A percentile compares a stretch with the other conserved stretches of the same genome.
phyloP scores from a whole-genome alignment of 208 protist genomes.

The Acanthamoeba lenticulata region DNA sequence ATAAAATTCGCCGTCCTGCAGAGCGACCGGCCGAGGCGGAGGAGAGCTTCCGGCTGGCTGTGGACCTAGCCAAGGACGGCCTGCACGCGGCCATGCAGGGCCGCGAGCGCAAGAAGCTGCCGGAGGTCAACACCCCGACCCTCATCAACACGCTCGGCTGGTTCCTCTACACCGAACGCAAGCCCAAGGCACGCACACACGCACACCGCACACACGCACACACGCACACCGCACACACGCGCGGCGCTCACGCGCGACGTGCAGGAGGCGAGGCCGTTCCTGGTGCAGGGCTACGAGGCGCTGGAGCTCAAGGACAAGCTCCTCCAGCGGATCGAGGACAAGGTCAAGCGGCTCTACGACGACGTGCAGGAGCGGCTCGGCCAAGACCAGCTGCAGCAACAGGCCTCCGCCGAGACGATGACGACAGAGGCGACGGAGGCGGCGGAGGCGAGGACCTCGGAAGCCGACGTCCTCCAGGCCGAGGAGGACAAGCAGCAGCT shows the following conservation, averaged over 20 bases:
- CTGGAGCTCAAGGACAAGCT: not conserved
- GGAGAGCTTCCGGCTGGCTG: conserved; percentile 20
- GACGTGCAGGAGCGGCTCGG: not conserved
- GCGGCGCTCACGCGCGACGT: not conserved
- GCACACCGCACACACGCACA: no score
- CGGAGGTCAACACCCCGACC: not conserved
- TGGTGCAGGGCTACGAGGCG: not conserved
- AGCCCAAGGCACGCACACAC: not conserved
- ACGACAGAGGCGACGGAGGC: not conserved
- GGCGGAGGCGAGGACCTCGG: no score
- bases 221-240: no score
- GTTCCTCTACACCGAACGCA: conserved; percentile 31
- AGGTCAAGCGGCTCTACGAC: not conserved
- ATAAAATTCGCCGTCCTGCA: not conserved
- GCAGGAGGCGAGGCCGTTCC: not conserved
- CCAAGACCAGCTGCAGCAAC: not conserved
- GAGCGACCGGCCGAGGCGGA: not conserved
- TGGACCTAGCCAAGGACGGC: not conserved
- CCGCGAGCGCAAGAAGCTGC: conserved; percentile 7
- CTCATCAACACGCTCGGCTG: conserved; percentile 26
- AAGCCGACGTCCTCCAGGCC: not conserved
- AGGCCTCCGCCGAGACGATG: no score
- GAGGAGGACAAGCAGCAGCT: no score
- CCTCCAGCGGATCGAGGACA: not conserved
- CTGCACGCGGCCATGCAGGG: not conserved